phyloP scores from a whole-genome alignment of 129 eudicot genomes.

The Chrysanthemum lavandulifolium region DNA sequence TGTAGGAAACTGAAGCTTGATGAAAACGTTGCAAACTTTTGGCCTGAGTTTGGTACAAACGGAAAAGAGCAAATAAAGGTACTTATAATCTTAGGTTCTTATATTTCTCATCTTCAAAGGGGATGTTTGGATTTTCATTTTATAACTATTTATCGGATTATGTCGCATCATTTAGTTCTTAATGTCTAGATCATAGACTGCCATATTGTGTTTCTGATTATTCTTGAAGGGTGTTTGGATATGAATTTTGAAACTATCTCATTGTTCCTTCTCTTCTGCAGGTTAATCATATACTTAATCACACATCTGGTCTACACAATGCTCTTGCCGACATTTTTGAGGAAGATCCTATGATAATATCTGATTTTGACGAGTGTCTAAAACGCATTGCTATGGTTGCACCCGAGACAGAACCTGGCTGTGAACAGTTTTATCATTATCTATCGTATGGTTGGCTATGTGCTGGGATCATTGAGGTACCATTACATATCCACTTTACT shows the following conservation, averaged over 20 bases:
- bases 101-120: neutral
- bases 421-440: conserved; percentile 64
- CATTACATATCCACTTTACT: conserved; percentile 3
- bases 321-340: conserved; percentile 49
- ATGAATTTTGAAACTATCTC: neutral
- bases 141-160: neutral
- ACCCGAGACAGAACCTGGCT: conserved; percentile 77
- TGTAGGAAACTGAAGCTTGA: conserved; percentile 71
- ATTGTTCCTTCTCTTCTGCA: neutral
- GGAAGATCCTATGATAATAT: conserved; percentile 45
- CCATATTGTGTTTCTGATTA: no score
- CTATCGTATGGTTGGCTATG: conserved; percentile 82
- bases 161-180: no score
- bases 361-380: conserved; percentile 71
- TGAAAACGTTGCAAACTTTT: conserved; percentile 59
- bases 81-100: neutral
- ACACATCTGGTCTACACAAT: conserved; percentile 31
- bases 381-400: conserved; percentile 37
- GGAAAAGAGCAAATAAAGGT: conserved; percentile 80
- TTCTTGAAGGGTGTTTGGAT: no score
- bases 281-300: conserved; percentile 38
- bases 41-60: conserved; percentile 70
- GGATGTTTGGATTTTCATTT: neutral
- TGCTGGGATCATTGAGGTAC: conserved; percentile 87
- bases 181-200: no score